These are phyloP conservation scores for Beauveria bassiana DNA, from an alignment of 2,329 filamentous ascomycete species.

Conservation along the genomic window DNA sequence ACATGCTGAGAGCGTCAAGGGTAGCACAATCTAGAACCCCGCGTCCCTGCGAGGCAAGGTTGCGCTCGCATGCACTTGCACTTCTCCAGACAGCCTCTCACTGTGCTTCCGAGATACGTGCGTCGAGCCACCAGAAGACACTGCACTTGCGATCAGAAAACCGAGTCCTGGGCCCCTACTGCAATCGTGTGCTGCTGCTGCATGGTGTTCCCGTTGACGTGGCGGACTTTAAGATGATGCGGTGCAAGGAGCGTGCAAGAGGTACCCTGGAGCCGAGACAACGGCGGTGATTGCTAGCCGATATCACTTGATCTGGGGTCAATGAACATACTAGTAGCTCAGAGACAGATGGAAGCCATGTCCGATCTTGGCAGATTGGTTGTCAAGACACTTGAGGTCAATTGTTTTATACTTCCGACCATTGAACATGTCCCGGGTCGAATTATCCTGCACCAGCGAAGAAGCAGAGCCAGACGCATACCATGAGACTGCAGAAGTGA, in stretches of 20 bases:
- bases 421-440: no score
- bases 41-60: neutral
- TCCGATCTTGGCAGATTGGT: no score
- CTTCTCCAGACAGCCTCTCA: neutral
- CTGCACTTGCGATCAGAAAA: neutral
- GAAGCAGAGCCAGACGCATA: no score
- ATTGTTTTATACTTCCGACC: no score
- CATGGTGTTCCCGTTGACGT: neutral
- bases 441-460: no score
- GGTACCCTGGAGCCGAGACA: constrained; percentile 4
- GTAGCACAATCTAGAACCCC: neutral
- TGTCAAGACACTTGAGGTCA: no score
- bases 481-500: no score
- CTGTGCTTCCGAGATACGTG: constrained; percentile 4
- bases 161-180: neutral
- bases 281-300: neutral
- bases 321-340: no score
- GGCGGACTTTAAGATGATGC: neutral
- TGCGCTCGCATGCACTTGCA: neutral
- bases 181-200: neutral
- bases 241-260: neutral
- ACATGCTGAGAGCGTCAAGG: neutral
- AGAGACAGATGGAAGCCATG: no score
- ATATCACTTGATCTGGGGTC: neutral
- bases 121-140: neutral